phyloP scores from a whole-genome alignment of 2,329 filamentous ascomycete species.

The Knoxdaviesia proteae region DNA sequence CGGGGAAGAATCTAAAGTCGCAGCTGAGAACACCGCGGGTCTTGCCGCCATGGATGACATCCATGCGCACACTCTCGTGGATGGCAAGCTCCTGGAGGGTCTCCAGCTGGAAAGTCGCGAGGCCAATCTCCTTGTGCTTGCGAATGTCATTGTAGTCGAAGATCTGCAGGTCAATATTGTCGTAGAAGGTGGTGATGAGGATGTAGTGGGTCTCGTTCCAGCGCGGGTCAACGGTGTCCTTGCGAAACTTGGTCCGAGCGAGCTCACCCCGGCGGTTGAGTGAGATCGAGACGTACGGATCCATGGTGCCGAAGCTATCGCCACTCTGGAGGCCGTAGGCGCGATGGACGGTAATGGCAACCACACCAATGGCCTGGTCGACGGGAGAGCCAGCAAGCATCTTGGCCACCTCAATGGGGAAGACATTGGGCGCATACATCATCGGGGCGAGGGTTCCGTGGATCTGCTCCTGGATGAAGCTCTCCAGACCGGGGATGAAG shows the following conservation, averaged over 20 bases:
- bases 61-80: constrained; percentile 67
- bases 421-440: constrained; percentile 97
- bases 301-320: constrained; percentile 79
- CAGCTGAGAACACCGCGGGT: constrained; percentile 58
- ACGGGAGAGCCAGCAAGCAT: constrained; percentile 88
- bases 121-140: constrained; percentile 82
- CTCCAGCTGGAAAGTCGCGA: constrained; percentile 69
- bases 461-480: constrained; percentile 88
- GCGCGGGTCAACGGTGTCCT: constrained; percentile 65
- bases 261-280: constrained; percentile 67
- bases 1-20: constrained; percentile 89
- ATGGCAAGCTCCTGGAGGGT: constrained; percentile 56
- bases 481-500: constrained; percentile 86
- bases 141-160: constrained; percentile 91
- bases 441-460: constrained; percentile 85
- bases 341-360: constrained; percentile 79
- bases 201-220: constrained; percentile 98
- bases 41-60: constrained; percentile 69
- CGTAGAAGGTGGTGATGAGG: constrained; percentile 77
- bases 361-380: constrained; percentile 84
- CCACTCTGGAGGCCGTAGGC: constrained; percentile 86
- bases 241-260: constrained; percentile 71
- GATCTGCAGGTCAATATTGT: constrained; percentile 64
- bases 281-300: constrained; percentile 73
- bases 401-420: constrained; percentile 96